These are phyloP conservation scores for Stentor coeruleus DNA, from an alignment of 73 alveolate species.

Conservation along the genomic window DNA sequence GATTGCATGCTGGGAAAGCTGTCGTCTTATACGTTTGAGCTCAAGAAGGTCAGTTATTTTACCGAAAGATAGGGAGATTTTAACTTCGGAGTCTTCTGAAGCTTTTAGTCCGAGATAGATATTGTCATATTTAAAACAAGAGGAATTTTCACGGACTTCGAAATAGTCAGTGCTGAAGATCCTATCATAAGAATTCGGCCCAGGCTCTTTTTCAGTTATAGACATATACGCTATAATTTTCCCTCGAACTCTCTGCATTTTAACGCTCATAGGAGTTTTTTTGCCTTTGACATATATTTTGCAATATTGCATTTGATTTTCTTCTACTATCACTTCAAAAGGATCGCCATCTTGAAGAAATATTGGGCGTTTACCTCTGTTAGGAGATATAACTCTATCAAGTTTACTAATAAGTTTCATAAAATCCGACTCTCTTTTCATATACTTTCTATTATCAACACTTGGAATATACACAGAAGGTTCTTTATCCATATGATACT, in stretches of 20 bases:
- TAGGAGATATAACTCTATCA: neutral
- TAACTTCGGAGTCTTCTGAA: conserved; percentile 4
- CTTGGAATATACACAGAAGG: neutral
- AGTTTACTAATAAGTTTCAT: neutral
- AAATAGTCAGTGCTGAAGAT: neutral
- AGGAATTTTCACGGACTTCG: neutral
- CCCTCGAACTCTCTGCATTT: neutral
- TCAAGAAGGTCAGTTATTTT: neutral
- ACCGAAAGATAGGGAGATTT: neutral
- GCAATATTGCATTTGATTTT: neutral
- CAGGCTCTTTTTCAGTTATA: neutral
- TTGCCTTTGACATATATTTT: conserved; percentile 6
- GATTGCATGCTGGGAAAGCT: neutral
- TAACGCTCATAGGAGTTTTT: neutral
- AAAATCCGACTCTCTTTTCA: neutral
- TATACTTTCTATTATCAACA: neutral
- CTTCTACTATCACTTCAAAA: neutral
- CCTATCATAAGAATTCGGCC: neutral
- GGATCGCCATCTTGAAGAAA: conserved; percentile 16
- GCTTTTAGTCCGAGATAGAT: neutral
- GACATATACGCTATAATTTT: neutral
- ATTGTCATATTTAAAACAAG: neutral
- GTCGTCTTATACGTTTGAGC: neutral
- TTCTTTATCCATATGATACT: neutral
- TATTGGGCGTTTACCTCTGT: neutral